phyloP scores from a whole-genome alignment of 768 basidiomycete genomes.

The Coprinopsis cinerea region DNA sequence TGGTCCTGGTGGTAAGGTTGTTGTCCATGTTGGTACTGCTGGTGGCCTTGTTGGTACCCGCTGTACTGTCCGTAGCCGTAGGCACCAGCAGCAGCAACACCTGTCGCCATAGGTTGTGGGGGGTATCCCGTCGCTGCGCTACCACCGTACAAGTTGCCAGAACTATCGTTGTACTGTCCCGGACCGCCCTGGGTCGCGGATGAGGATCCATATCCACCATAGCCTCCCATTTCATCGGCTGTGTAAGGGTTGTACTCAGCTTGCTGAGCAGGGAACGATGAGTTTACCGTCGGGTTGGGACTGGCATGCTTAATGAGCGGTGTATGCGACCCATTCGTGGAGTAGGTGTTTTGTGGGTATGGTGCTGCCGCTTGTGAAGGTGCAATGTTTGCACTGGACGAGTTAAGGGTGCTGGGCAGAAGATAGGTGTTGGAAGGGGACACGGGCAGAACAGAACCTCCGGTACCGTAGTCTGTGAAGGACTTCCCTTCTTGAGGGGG shows the following conservation, averaged over 20 bases:
- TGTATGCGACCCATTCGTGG: not conserved
- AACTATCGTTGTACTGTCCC: not conserved
- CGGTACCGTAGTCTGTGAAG: constrained; percentile 10
- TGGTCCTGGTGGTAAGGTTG: not conserved
- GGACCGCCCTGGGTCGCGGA: not conserved
- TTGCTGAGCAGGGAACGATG: too few species aligned
- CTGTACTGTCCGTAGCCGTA: constrained; percentile 3
- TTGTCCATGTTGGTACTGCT: constrained; percentile 3
- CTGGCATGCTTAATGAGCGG: not conserved
- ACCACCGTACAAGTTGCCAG: not conserved
- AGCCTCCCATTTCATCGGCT: not conserved
- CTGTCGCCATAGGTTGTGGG: not conserved
- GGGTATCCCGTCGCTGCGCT: not conserved
- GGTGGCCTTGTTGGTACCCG: not conserved
- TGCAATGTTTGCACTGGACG: constrained; percentile 7
- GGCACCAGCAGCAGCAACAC: not conserved
- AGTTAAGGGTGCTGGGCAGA: constrained; percentile 3
- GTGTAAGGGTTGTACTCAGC: not conserved
- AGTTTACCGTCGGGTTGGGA: too few species aligned
- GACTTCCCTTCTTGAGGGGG: constrained; percentile 7
- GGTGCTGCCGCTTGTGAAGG: constrained; percentile 4
- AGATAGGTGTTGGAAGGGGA: constrained; percentile 10
- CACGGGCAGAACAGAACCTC: not conserved
- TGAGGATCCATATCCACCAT: not conserved
- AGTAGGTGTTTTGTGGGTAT: constrained; percentile 5